Conservation (phyloP, 176 grass and related monocot genomes). For the Raddia distichophylla region DNA sequence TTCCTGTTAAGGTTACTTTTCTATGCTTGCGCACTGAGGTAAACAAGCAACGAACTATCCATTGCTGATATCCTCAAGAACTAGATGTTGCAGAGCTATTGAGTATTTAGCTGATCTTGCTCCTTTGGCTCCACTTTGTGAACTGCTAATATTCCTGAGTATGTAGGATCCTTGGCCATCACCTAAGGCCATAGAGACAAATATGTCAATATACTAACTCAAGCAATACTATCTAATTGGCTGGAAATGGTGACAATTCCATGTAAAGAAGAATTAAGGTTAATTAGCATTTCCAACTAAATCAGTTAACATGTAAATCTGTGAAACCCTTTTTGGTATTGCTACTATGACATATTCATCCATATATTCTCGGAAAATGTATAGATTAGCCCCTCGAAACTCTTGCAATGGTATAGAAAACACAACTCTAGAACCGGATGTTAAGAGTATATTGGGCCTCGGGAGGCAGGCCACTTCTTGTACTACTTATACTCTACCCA, state of each 20-base stretch:
- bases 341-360: slow-evolving; percentile 6
- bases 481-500: too few species aligned
- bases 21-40: background rate
- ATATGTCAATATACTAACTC: slow-evolving; percentile 25
- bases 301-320: slow-evolving; percentile 6
- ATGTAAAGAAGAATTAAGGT: background rate
- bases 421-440: too few species aligned
- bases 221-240: slow-evolving; percentile 5
- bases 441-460: too few species aligned
- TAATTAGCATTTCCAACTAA: slow-evolving; percentile 14
- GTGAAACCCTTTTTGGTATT: slow-evolving; percentile 14
- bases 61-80: slow-evolving; percentile 64
- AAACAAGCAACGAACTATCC: slow-evolving; percentile 12
- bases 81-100: slow-evolving; percentile 70
- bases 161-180: slow-evolving; percentile 54
- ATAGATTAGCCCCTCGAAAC: too few species aligned
- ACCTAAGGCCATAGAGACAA: slow-evolving; percentile 42
- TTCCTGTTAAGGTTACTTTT: background rate
- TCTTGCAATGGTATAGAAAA: too few species aligned
- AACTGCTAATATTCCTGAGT: slow-evolving; percentile 51
- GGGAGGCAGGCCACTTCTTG: too few species aligned
- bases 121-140: slow-evolving; percentile 42
- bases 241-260: background rate
- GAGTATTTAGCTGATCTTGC: slow-evolving; percentile 79
- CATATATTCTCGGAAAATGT: background rate